A percentile compares a stretch with the other conserved stretches of the same genome.
phyloP scores from a whole-genome alignment of 2,329 filamentous ascomycete genomes.

The Chaetomiaceae sp. region DNA sequence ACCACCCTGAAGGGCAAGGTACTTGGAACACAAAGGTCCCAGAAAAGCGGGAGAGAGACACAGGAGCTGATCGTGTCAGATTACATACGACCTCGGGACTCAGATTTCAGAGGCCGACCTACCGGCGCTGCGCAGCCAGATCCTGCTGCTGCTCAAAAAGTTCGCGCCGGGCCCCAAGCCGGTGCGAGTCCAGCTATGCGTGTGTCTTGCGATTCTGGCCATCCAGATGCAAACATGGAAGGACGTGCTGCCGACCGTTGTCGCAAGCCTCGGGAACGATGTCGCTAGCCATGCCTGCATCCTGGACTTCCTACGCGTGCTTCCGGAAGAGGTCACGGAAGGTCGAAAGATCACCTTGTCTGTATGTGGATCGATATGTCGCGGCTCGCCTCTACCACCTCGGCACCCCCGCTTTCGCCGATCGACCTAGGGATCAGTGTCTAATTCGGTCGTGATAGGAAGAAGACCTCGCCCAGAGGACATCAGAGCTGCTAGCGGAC shows the following conservation, averaged over 20 bases:
- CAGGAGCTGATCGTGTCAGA: conserved; percentile 50
- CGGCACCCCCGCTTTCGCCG: conserved; percentile 34
- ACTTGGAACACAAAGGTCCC: conserved; percentile 25
- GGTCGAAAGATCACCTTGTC: conserved; percentile 98
- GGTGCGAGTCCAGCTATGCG: conserved; percentile 86
- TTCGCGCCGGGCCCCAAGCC: conserved; percentile 80
- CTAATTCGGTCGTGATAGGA: conserved; percentile 64
- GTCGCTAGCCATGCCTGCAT: conserved; percentile 79
- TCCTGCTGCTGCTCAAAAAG: conserved; percentile 73
- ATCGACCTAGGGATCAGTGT: conserved; percentile 37
- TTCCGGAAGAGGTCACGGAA: conserved; percentile 98
- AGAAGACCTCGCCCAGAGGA: conserved; percentile 85
- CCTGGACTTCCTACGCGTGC: conserved; percentile 91
- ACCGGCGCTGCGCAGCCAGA: conserved; percentile 72
- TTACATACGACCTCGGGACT: conserved; percentile 85
- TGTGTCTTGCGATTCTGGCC: conserved; percentile 88
- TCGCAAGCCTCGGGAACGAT: conserved; percentile 70
- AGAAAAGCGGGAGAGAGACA: neutral
- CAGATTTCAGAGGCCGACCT: conserved; percentile 77
- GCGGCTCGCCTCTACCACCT: conserved; percentile 40
- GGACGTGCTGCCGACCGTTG: conserved; percentile 79
- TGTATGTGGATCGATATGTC: conserved; percentile 73
- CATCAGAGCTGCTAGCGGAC: conserved; percentile 81
- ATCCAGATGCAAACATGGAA: conserved; percentile 97
- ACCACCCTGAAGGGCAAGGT: conserved; percentile 99